Evolutionary conservation across 345 rosid species (phyloP).

Genomic region (Fremontodendron californicum): DNA sequence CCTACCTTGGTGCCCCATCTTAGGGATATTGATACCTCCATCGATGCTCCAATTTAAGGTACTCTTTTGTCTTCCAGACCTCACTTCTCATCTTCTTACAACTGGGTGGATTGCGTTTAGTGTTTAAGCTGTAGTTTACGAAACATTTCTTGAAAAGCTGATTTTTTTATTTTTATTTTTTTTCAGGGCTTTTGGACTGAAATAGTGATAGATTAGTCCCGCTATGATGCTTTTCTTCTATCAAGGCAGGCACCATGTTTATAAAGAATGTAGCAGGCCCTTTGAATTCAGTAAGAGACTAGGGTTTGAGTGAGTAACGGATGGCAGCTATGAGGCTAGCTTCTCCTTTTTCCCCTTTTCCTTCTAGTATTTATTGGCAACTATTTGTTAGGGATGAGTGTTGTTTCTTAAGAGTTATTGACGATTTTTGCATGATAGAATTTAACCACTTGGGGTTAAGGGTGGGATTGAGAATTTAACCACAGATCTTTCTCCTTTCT

Average conservation of each 20-base stretch:
- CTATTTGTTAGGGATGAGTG: no score
- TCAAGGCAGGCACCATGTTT: neutral
- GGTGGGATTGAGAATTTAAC: no score
- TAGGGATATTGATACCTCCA: slow-evolving; percentile 15
- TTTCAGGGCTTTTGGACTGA: neutral
- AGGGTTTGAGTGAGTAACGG: no score
- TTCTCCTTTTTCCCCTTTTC: no score
- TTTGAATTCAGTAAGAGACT: neutral
- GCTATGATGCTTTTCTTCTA: neutral
- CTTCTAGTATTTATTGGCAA: no score
- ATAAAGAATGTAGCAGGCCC: neutral
- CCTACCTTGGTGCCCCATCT: slow-evolving; percentile 95
- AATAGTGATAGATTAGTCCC: neutral
- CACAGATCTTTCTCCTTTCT: no score
- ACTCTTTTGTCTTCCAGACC: neutral
- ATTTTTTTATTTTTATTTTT: neutral
- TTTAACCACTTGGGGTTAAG: no score
- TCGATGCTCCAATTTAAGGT: neutral
- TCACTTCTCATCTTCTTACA: neutral
- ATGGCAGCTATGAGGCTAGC: no score
- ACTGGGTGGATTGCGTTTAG: neutral
- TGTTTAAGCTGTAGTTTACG: neutral
- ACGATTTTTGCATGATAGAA: no score
- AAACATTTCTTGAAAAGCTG: neutral
- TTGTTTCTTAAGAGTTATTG: no score